These are phyloP conservation scores for Lolium rigidum DNA, from an alignment of 176 grass and related monocot species.

Conservation along the genomic window DNA sequence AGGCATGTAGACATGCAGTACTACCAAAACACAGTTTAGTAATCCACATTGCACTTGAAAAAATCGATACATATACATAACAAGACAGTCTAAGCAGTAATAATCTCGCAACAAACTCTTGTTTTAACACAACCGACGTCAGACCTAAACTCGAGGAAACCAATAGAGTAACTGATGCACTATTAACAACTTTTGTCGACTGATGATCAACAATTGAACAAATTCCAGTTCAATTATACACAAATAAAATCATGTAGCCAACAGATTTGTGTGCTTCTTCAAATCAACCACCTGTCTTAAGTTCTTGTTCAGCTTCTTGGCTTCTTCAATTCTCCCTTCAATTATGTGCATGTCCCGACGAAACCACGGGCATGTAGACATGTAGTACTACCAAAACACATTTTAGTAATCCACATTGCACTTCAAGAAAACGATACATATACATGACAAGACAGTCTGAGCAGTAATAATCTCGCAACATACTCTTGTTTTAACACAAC, in stretches of 20 bases:
- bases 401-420: background rate
- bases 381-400: background rate
- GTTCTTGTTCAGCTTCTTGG: too few relatives aligned
- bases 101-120: background rate
- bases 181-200: too few relatives aligned
- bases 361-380: slow-evolving; percentile 12
- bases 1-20: background rate
- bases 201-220: too few relatives aligned
- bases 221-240: too few relatives aligned
- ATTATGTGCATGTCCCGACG: slow-evolving; percentile 35
- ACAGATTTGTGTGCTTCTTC: too few relatives aligned
- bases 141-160: too few relatives aligned
- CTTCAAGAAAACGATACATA: background rate
- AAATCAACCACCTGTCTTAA: too few relatives aligned
- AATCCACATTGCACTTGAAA: background rate
- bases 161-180: too few relatives aligned
- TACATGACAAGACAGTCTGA: background rate
- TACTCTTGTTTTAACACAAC: too few relatives aligned
- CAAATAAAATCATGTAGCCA: too few relatives aligned
- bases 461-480: background rate
- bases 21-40: background rate
- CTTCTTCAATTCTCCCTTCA: too few relatives aligned
- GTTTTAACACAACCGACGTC: too few relatives aligned
- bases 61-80: background rate
- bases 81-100: background rate